Conservation (phyloP, 2,329 filamentous ascomycete species). For the Stachybotrys echinatus region DNA sequence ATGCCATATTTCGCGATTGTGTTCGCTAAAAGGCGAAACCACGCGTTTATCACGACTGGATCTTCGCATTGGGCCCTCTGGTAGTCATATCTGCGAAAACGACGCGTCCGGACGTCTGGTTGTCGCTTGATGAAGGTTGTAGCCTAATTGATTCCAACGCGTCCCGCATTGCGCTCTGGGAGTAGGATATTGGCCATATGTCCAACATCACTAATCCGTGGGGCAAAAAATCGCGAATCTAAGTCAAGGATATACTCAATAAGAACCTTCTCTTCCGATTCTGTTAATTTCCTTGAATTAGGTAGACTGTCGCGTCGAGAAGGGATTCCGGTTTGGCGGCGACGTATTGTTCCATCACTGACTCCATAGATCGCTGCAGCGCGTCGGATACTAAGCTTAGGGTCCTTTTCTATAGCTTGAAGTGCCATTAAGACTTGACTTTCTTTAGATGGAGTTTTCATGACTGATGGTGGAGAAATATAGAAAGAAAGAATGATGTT, state of each 20-base stretch:
- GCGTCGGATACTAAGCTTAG: background rate
- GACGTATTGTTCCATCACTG: background rate
- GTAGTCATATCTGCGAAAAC: slow-evolving; percentile 1
- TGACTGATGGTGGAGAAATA: too few species aligned
- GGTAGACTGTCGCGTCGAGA: background rate
- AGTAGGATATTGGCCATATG: background rate
- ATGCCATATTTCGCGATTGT: slow-evolving; percentile 5
- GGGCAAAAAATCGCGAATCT: background rate
- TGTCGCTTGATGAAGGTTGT: background rate
- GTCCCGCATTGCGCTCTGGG: background rate
- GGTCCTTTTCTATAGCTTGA: background rate
- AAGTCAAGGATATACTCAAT: too few species aligned
- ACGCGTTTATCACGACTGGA: background rate
- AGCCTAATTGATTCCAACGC: background rate
- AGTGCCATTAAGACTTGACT: background rate
- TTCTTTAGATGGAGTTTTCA: too few species aligned
- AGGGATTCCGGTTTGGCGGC: background rate
- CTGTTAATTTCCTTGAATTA: background rate
- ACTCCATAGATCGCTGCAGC: background rate
- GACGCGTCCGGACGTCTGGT: background rate
- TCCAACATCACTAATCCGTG: background rate
- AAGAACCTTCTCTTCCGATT: background rate
- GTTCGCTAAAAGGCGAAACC: background rate
- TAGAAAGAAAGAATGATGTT: too few species aligned
- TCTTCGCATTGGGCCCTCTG: background rate